A percentile compares a stretch with the other conserved stretches of the same genome.
Conservation (phyloP, 1,139 yeast genomes). For the Scheffersomyces segobiensis region DNA sequence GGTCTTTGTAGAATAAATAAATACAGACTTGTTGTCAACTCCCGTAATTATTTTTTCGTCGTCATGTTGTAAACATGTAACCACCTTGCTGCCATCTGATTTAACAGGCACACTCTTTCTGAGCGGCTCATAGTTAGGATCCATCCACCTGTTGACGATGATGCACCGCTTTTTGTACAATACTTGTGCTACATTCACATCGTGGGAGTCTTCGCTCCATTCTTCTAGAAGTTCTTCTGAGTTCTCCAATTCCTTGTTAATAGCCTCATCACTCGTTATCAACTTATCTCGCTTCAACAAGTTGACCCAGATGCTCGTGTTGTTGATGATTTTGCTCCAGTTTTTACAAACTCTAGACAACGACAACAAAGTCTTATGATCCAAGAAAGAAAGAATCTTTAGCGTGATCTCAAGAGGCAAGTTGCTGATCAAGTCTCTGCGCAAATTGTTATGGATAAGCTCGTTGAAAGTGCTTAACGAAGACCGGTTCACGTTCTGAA, state of each 20-base stretch:
- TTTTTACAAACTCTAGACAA: conserved; percentile 65
- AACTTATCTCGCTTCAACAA: conserved; percentile 56
- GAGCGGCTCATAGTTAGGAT: conserved; percentile 68
- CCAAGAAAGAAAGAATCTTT: conserved; percentile 67
- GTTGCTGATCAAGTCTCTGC: conserved; percentile 68
- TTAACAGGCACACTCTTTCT: conserved; percentile 66
- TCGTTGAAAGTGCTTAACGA: conserved; percentile 69
- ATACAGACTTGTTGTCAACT: conserved; percentile 82
- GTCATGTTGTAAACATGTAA: conserved; percentile 92
- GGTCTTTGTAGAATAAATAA: conserved; percentile 75
- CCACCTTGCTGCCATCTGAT: conserved; percentile 75
- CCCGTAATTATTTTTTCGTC: conserved; percentile 91
- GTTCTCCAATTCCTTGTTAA: conserved; percentile 33
- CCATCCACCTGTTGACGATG: conserved; percentile 81
- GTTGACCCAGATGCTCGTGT: conserved; percentile 61
- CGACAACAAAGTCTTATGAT: conserved; percentile 60
- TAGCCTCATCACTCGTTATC: conserved; percentile 38
- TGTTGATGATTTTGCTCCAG: conserved; percentile 69
- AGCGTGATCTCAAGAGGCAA: conserved; percentile 79
- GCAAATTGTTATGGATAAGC: conserved; percentile 58
- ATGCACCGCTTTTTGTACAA: conserved; percentile 66
- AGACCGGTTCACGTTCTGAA: conserved; percentile 65
- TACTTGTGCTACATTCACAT: conserved; percentile 47
- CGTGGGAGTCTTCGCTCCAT: conserved; percentile 24
- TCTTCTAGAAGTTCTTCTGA: conserved; percentile 30